Percentiles rank a stretch among this genome's conserved stretches.
Conservation (phyloP, 306 rosid genomes). For the Dalbergia oliveri region DNA sequence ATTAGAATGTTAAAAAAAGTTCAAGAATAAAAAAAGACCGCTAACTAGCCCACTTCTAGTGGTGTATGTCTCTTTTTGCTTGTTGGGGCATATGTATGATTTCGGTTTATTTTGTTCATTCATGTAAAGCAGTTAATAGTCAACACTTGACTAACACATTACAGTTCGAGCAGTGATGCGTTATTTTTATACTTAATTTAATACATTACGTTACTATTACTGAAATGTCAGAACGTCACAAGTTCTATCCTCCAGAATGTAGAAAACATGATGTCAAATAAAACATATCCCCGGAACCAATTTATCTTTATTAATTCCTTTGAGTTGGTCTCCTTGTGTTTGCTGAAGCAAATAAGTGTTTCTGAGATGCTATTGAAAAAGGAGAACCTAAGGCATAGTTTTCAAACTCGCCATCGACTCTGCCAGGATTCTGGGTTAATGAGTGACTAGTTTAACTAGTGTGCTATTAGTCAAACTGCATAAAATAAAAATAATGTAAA, state of each 20-base stretch:
- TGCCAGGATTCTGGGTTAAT: too few relatives aligned
- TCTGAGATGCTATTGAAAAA: slow-evolving; percentile 7
- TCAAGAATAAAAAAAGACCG: too few relatives aligned
- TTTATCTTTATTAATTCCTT: not conserved
- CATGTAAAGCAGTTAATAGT: not conserved
- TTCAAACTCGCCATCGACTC: too few relatives aligned
- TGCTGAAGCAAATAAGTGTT: not conserved
- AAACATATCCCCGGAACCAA: not conserved
- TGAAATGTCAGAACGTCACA: not conserved
- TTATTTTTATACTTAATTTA: slow-evolving; percentile 25
- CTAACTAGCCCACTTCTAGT: not conserved
- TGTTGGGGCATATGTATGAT: not conserved
- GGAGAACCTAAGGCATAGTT: not conserved
- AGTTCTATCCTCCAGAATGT: not conserved
- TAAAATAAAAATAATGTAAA: too few relatives aligned
- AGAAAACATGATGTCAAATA: not conserved
- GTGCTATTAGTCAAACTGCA: too few relatives aligned
- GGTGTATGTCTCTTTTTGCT: not conserved
- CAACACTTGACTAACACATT: not conserved
- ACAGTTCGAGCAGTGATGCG: not conserved
- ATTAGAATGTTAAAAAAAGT: too few relatives aligned
- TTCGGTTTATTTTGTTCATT: slow-evolving; percentile 13
- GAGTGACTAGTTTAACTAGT: too few relatives aligned
- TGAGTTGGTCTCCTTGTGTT: not conserved
- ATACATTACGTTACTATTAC: slow-evolving; percentile 4